Base-by-base conservation (phyloP, 768 basidiomycete species). In the Steccherinum ochraceum region DNA sequence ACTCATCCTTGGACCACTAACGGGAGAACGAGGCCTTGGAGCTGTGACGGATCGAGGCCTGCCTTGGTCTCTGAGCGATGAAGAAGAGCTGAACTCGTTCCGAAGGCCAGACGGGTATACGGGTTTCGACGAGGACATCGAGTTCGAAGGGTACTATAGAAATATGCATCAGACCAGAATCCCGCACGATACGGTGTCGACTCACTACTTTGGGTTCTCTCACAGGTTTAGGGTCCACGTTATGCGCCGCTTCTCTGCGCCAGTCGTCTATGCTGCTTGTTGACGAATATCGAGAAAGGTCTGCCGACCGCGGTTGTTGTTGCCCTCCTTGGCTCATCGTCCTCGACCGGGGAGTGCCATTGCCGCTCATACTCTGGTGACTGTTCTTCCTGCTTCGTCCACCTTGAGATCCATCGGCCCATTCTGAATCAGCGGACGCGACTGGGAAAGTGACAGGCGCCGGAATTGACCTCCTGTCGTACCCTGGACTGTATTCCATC, bases 401-500 rank as follows among this genome's bases (percentile, higher is more conserved):
- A 4, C 50, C 43, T n/a, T 44, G 50, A 3, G 40, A 48, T 13
- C 35, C 47, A 18, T 50, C 50, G 23, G 26, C 46, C 26, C 45
- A 27, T 10, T 24, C 23, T 13, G 30, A 26, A 40, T 53, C 35
- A 27, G 40, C 41, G n/a, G 48, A 46, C 3, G 56, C 56, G 1
- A 30, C 43, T 23, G 59, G 55, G 47, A 57, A 62, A 3, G 48
- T 48, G 21, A 51, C 2, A 35, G 59, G 43, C 18, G 59, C 59
- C 3, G 59, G 63, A 39, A 58, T 56, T 24, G 46, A 45, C 11
- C 47, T 40, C 21, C 50, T 54, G 16, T 61, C 60, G n/a, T 53
- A 49, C 3, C 54, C 48, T 13, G 63, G 63, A 25, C 58, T 61
- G 46, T 53, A 60, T 40, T 62, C 63, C 51, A 58, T 52, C 3